A percentile compares a stretch with the other conserved stretches of the same genome.
Evolutionary conservation across 345 rosid genomes (phyloP).

Genomic region (Passiflora organensis): DNA sequence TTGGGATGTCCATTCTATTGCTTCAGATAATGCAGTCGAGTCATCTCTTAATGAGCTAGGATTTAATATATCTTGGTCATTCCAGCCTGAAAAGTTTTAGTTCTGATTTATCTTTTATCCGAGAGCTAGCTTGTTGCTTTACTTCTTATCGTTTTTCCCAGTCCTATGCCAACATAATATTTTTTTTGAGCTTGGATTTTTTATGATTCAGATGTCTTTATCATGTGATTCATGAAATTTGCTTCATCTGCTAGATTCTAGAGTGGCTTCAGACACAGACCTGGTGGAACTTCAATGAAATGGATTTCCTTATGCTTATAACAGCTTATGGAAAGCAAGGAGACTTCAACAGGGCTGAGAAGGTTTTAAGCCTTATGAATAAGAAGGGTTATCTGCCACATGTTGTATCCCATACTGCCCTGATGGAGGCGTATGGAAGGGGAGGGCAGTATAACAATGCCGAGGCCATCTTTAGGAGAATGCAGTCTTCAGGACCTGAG

Average conservation of each 20-base stretch:
- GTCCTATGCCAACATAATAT: too few species aligned
- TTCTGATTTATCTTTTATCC: slow-evolving; percentile 1
- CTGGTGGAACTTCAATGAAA: slow-evolving; percentile 93
- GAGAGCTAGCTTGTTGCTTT: too few species aligned
- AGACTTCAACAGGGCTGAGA: slow-evolving; percentile 81
- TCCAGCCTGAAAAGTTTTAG: too few species aligned
- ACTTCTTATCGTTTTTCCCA: too few species aligned
- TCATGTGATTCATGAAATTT: slow-evolving; percentile 3
- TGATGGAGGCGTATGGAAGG: slow-evolving; percentile 93
- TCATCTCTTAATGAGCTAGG: too few species aligned
- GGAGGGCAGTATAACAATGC: slow-evolving; percentile 82
- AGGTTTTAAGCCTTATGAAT: slow-evolving; percentile 55
- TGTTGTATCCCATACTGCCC: slow-evolving; percentile 82
- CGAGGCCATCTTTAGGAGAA: slow-evolving; percentile 87
- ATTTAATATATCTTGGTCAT: too few species aligned
- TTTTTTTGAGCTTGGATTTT: neutral
- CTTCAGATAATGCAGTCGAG: too few species aligned
- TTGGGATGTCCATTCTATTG: too few species aligned
- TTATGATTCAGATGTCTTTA: neutral
- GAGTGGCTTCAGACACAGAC: slow-evolving; percentile 83
- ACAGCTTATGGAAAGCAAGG: slow-evolving; percentile 89
- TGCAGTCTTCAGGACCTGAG: slow-evolving; percentile 87
- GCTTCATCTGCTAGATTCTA: slow-evolving; percentile 52
- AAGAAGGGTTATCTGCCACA: slow-evolving; percentile 65
- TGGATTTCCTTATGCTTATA: slow-evolving; percentile 81